A percentile compares a stretch with the other conserved stretches of the same genome.
Evolutionary conservation across 2,329 filamentous ascomycete genomes (phyloP).

Genomic region (Didymella pinodella): DNA sequence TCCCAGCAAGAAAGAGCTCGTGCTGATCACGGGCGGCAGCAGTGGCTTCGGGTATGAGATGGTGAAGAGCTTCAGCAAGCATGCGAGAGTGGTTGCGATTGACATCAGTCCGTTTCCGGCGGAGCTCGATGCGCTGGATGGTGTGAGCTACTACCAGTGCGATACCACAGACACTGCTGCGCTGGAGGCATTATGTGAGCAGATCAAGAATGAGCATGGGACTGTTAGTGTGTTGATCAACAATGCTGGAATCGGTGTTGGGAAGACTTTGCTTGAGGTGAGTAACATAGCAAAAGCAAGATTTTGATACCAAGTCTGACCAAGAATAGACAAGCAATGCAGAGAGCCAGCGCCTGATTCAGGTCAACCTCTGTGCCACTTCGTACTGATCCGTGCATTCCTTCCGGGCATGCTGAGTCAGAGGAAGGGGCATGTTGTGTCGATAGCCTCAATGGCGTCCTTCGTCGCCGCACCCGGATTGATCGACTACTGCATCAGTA

Average conservation of each 20-base stretch:
- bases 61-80: slow-evolving; percentile 35
- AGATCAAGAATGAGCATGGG: slow-evolving; percentile 33
- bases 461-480: slow-evolving; percentile 34
- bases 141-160: slow-evolving; percentile 39
- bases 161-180: slow-evolving; percentile 33
- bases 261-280: slow-evolving; percentile 34
- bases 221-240: slow-evolving; percentile 43
- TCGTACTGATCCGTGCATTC: slow-evolving; percentile 41
- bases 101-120: slow-evolving; percentile 34
- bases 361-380: slow-evolving; percentile 44
- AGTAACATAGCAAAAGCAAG: not conserved
- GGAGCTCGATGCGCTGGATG: slow-evolving; percentile 32
- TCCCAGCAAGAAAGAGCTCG: slow-evolving; percentile 33
- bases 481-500: slow-evolving; percentile 42
- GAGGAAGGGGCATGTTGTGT: slow-evolving; percentile 43
- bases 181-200: slow-evolving; percentile 29
- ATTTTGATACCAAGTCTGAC: not conserved
- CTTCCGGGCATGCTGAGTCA: slow-evolving; percentile 41
- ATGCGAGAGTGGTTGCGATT: slow-evolving; percentile 35
- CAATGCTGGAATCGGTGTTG: slow-evolving; percentile 40
- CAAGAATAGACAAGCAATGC: slow-evolving; percentile 33
- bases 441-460: slow-evolving; percentile 42
- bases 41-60: slow-evolving; percentile 43
- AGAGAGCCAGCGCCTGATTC: slow-evolving; percentile 37
- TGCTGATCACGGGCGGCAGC: slow-evolving; percentile 43